phyloP scores from a whole-genome alignment of 176 grass and related monocot species.

The Elaeis guineensis region DNA sequence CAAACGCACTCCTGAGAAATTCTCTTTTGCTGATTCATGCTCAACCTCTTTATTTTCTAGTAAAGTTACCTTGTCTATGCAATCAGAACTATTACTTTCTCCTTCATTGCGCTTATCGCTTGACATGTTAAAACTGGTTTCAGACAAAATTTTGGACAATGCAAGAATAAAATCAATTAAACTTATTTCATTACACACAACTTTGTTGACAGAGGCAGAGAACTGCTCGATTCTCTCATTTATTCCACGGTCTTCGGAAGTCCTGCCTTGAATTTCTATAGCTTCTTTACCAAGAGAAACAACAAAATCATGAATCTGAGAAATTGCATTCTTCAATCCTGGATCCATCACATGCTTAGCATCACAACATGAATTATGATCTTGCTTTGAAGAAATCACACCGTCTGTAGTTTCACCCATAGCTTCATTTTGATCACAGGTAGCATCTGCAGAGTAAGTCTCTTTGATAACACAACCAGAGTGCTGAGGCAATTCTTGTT shows the following conservation, averaged over 20 bases:
- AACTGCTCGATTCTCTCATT: conserved; percentile 64
- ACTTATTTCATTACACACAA: conserved; percentile 38
- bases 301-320: conserved; percentile 76
- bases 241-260: conserved; percentile 44
- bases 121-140: conserved; percentile 47
- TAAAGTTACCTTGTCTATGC: conserved; percentile 20
- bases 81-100: conserved; percentile 47
- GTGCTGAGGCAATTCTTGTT: conserved; percentile 42
- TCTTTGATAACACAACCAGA: conserved; percentile 12
- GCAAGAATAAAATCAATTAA: conserved; percentile 46
- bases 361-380: conserved; percentile 21
- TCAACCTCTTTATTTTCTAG: conserved; percentile 9
- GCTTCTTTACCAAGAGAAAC: conserved; percentile 64
- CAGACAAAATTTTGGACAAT: conserved; percentile 55
- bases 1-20: conserved; percentile 1
- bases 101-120: conserved; percentile 43
- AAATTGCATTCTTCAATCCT: conserved; percentile 58
- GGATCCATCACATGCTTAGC: conserved; percentile 36
- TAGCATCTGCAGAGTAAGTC: conserved; percentile 22
- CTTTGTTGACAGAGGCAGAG: conserved; percentile 52
- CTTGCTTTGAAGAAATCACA: conserved; percentile 31
- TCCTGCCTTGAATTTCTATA: conserved; percentile 40
- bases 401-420: conserved; percentile 24
- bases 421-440: conserved; percentile 15
- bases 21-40: conserved; percentile 8